phyloP scores from a whole-genome alignment of 108 stramenopile genomes.

The Nannochloropsis gaditana region DNA sequence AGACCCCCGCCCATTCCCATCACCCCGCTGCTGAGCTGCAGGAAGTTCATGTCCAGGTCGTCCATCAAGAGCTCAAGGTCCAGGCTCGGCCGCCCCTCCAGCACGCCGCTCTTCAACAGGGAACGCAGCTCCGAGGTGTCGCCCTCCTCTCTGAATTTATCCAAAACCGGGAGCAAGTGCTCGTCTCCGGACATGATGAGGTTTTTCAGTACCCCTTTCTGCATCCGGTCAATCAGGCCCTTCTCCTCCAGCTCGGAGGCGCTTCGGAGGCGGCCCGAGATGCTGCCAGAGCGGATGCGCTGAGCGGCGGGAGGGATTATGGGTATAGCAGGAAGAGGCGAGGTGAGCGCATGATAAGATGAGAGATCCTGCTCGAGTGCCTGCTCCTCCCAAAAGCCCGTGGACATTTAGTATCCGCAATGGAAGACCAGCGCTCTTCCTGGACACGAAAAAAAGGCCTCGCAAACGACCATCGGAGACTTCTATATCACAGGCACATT shows the following conservation, averaged over 20 bases:
- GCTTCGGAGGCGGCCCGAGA: slow-evolving; percentile 24
- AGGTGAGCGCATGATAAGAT: too few species aligned
- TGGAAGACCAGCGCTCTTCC: too few species aligned
- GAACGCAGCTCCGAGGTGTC: slow-evolving; percentile 48
- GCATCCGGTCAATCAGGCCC: slow-evolving; percentile 56
- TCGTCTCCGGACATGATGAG: slow-evolving; percentile 56
- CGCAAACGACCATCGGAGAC: too few species aligned
- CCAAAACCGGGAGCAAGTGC: slow-evolving; percentile 48
- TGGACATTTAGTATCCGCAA: too few species aligned
- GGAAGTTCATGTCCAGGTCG: neutral
- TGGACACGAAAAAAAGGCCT: too few species aligned
- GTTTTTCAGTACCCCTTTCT: slow-evolving; percentile 58
- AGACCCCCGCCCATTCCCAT: neutral
- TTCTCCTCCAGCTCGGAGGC: slow-evolving; percentile 57
- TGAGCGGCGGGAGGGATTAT: neutral
- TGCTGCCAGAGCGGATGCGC: neutral
- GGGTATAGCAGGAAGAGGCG: neutral
- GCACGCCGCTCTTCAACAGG: neutral
- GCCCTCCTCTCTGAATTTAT: slow-evolving; percentile 50
- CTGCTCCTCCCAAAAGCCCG: too few species aligned
- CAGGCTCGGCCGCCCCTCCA: neutral
- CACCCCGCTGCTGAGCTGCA: neutral
- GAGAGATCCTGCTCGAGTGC: too few species aligned
- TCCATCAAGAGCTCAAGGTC: neutral
- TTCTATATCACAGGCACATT: too few species aligned